Percentiles rank a stretch among this genome's conserved stretches.
Evolutionary conservation across 768 basidiomycete species (phyloP).

Genomic region (Phylloporus sp.): DNA sequence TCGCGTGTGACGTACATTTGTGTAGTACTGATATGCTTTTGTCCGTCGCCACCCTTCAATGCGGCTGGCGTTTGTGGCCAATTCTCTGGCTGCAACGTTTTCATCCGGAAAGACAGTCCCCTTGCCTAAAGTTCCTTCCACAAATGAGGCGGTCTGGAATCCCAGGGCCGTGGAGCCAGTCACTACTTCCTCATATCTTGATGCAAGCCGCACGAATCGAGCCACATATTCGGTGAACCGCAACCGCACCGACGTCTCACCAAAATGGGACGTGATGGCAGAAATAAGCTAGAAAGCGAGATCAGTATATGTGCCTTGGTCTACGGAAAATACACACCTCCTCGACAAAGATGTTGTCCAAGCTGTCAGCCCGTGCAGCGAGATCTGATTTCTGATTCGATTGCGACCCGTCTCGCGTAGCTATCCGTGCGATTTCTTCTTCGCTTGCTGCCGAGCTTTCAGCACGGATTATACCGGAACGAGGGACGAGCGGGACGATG

Average conservation of each 20-base stretch:
- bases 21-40: constrained; percentile 69
- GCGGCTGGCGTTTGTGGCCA: constrained; percentile 70
- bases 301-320: background rate
- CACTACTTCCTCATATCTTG: constrained; percentile 86
- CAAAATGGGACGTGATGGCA: constrained; percentile 89
- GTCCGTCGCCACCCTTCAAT: constrained; percentile 94
- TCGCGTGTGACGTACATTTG: constrained; percentile 48
- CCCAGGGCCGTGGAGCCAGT: constrained; percentile 72
- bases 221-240: constrained; percentile 86
- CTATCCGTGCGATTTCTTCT: constrained; percentile 61
- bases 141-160: constrained; percentile 56
- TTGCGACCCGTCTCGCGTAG: constrained; percentile 48
- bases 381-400: constrained; percentile 52
- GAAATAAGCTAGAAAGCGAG: constrained; percentile 52
- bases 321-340: constrained; percentile 58
- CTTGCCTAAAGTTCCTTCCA: constrained; percentile 56
- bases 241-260: constrained; percentile 82
- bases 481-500: constrained; percentile 44
- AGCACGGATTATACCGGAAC: constrained; percentile 61
- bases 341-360: constrained; percentile 88
- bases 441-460: constrained; percentile 63
- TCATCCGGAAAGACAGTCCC: constrained; percentile 83
- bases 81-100: constrained; percentile 56
- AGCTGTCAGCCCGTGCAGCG: constrained; percentile 52
- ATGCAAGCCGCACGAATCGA: constrained; percentile 85